Base-by-base conservation (phyloP, 2,329 filamentous ascomycete species). In the Aspergillus pseudoviridinutans region DNA sequence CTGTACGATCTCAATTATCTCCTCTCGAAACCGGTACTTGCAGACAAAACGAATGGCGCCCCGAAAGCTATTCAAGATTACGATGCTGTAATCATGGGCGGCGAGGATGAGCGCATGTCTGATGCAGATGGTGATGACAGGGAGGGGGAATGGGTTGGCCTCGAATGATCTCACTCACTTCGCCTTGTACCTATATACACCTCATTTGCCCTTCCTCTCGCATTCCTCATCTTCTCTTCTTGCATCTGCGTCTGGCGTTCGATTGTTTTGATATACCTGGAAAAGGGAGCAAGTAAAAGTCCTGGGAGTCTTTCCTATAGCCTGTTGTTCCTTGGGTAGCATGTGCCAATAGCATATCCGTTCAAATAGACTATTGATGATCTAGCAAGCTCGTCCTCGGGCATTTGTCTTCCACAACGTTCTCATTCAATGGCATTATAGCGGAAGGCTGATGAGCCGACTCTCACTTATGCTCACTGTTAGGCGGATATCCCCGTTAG, bases 1-100 rank as follows among this genome's bases (percentile, higher is more conserved):
- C 82, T 89, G 53, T 95, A 96, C 76, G 89, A 89, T 73, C 87
- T 97, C 54, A 91, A 96, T 68, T 97, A 95, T 69, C 78, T 97
- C 32, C 77, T 89, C 3, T 79, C 78, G 20, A 82, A 83, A 69
- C 81, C 82, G 9, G 65, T 73, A 6, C 67, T 75, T 9, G 61
- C 68, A 54, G 61, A 68, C 59, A 63, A 70, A 59, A 71, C 70
- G 58, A 62, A 54, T 4, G 53, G 49, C 20, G 57, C 41, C 58
- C 63, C 56, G 61, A 64, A 71, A 28, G 71, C 69, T 35, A 61
- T 68, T 38, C 73, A 75, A 35, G 63, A 57, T 24, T 60, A 61
- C 27, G 60, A 65, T 27, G 63, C 52, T 9, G 63, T 24, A 41
- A 8, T 55, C 7, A n/a, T 51, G 27, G 59, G 66, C n/a, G 64